Percentiles rank a stretch among this genome's conserved stretches.
These are phyloP conservation scores for Cladobotryum mycophilum DNA, from an alignment of 2,329 filamentous ascomycete genomes.

Conservation along the genomic window DNA sequence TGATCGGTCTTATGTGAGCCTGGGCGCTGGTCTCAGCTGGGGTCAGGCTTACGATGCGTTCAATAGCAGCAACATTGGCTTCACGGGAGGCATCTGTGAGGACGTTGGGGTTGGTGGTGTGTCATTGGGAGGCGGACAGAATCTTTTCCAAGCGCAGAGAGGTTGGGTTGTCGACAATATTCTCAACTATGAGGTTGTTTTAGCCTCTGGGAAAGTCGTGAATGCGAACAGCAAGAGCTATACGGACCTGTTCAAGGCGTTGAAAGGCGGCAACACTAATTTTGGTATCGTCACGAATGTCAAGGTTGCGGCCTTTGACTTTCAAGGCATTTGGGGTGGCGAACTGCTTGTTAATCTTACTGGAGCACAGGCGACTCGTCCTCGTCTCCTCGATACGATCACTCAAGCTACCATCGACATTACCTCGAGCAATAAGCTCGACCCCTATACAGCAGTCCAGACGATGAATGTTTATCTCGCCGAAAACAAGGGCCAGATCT, in stretches of 20 bases:
- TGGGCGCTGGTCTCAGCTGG: too few relatives aligned
- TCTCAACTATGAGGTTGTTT: conserved; percentile 38
- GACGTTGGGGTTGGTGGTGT: neutral
- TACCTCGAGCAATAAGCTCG: neutral
- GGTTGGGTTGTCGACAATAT: conserved; percentile 40
- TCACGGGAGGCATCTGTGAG: too few relatives aligned
- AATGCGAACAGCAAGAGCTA: too few relatives aligned
- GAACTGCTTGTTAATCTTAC: conserved; percentile 2
- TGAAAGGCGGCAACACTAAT: conserved; percentile 44
- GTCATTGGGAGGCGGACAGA: conserved; percentile 13
- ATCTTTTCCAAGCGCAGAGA: conserved; percentile 7
- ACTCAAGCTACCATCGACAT: conserved; percentile 1
- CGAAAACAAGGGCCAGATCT: neutral
- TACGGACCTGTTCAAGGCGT: conserved; percentile 25
- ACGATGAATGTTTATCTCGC: conserved; percentile 2
- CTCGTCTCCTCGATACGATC: neutral
- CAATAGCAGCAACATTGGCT: too few relatives aligned
- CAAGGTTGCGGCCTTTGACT: conserved; percentile 13
- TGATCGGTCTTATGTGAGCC: too few relatives aligned
- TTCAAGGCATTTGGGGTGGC: conserved; percentile 3
- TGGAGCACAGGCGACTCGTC: neutral
- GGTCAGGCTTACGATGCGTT: too few relatives aligned
- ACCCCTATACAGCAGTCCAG: conserved; percentile 1
- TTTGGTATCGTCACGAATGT: conserved; percentile 35
- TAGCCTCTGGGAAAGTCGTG: conserved; percentile 16